Evolutionary conservation across 176 grass and related monocot genomes (phyloP), one percentile per base, ranked within the genome.

Genomic region (Miscanthus lutarioriparius): DNA sequence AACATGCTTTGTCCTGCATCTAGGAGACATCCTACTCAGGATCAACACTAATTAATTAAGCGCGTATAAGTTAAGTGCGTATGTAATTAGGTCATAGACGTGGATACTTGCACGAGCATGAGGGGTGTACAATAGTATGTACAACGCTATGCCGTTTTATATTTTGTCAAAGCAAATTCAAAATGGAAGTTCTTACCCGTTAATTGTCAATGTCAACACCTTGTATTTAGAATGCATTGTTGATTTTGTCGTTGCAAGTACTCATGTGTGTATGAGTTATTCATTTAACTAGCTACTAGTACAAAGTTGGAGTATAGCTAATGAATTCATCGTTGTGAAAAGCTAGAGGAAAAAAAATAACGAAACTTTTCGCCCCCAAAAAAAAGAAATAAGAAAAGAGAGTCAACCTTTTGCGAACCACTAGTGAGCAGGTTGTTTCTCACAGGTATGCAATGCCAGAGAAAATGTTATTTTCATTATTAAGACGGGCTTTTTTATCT

Each of bases 41-140:
- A 80, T 17, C 12, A 26, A 53, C 16, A 23, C 15, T 72, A 59
- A 23, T 59, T 10, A n/a, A n/a, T n/a, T n/a, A n/a, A n/a, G n/a
- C n/a, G n/a, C n/a, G n/a, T n/a, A n/a, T n/a, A n/a, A n/a, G n/a
- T n/a, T n/a, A 35, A 4, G 33, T 35, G 3, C 33, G 6, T 16
- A n/a, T 51, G 30, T 17, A 72, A 76, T 58, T 76, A 81, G 64
- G 64, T 76, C 43, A 0, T 19, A 14, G 58, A 26, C 66, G 16
- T 72, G 16, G 8, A 72, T 79, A 65, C 43, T 19, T 85, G 70
- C 62, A 68, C 36, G 59, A 84, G 82, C 38, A n/a, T 54, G 36
- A 68, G 37, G 10, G 11, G 17, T 79, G 32, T 30, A 64, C 6
- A 77, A 10, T 43, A 73, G 2, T 56, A 23, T 71, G 1, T 47